Base-by-base conservation (phyloP, 495 filamentous ascomycete genomes). In the Astrothelium macrocarpum region DNA sequence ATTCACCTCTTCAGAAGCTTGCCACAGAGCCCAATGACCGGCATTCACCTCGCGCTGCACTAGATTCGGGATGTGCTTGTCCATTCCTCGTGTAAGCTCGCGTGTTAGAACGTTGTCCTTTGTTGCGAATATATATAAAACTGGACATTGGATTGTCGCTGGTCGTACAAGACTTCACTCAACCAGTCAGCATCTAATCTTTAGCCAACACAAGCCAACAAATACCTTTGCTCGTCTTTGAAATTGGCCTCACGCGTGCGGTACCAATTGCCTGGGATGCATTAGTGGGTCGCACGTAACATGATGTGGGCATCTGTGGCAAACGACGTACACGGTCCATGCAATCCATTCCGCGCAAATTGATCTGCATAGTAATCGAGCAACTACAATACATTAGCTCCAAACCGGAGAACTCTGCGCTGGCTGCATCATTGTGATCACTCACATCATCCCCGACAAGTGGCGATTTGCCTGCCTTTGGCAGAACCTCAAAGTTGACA, bases 221-320 rank as follows among this genome's bases (percentile, higher is more conserved):
- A 12, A 26, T 56, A 10, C 63, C 62, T 26, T 49, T 59, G 70
- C 67, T 97, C 93, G 60, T 96, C 90, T 11, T 89, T 78, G 70
- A 79, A 87, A 71, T 96, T 96, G 61, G 87, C 72, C 71, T 84
- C 70, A 1, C 78, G 73, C 1, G 84, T 88, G 18, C 87, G 81
- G 73, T 97, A 97, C 90, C 91, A 97, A 68, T 91, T 86, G 60
- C 85, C 84, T 86, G 53, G 53, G 36, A n/a, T 14, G 2, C 23
- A 26, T 56, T 25, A 56, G 25, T 20, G 23, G 23, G 9, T 5
- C 29, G 23, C 20, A 28, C 49, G 49, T 11, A 9, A 12, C 25
- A 20, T 9, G 49, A 9, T 2, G 9, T 11, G 26, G 20, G 10
- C 34, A 56, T 10, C 20, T 26, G 25, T 20, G 25, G 16, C 25